These are phyloP conservation scores for Apiotrichum domesticum DNA, from an alignment of 1,284 basidiomycete genomes.

Conservation along the genomic window DNA sequence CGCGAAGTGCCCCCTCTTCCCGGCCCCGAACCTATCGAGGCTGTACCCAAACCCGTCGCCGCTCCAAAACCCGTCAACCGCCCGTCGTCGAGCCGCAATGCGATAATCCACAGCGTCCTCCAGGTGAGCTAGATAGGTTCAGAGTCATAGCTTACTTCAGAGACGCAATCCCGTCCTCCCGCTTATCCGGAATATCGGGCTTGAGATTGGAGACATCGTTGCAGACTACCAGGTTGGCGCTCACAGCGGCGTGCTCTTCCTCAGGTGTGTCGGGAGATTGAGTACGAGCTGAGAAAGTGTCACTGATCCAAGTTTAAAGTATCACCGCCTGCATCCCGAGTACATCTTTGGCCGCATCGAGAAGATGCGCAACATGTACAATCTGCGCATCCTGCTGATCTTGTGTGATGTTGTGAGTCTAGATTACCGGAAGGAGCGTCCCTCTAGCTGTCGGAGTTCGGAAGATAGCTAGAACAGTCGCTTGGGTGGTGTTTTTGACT, in stretches of 20 bases:
- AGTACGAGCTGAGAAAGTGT: too few relatives aligned
- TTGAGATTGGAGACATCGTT: conserved; percentile 90
- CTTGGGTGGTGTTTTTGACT: background rate
- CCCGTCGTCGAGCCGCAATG: conserved; percentile 38
- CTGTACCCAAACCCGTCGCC: too few relatives aligned
- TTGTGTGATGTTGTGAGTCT: conserved; percentile 80
- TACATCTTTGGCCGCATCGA: conserved; percentile 90
- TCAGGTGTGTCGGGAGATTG: conserved; percentile 56
- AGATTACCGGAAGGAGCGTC: too few relatives aligned
- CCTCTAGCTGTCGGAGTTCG: too few relatives aligned
- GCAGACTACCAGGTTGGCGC: conserved; percentile 90
- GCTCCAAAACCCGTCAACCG: conserved; percentile 26
- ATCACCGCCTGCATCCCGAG: conserved; percentile 95
- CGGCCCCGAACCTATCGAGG: background rate
- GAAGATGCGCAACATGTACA: conserved; percentile 73
- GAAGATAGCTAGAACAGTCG: too few relatives aligned
- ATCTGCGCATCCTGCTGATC: conserved; percentile 78
- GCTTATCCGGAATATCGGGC: conserved; percentile 76
- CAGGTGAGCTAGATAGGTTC: conserved; percentile 49
- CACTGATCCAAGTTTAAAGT: conserved; percentile 63
- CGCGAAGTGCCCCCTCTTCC: too few relatives aligned
- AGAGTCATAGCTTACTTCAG: conserved; percentile 45
- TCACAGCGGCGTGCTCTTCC: conserved; percentile 86
- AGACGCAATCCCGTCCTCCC: conserved; percentile 82
- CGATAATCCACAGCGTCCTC: conserved; percentile 65